Conservation (phyloP, 345 rosid species). For the Salix arbutifolia region DNA sequence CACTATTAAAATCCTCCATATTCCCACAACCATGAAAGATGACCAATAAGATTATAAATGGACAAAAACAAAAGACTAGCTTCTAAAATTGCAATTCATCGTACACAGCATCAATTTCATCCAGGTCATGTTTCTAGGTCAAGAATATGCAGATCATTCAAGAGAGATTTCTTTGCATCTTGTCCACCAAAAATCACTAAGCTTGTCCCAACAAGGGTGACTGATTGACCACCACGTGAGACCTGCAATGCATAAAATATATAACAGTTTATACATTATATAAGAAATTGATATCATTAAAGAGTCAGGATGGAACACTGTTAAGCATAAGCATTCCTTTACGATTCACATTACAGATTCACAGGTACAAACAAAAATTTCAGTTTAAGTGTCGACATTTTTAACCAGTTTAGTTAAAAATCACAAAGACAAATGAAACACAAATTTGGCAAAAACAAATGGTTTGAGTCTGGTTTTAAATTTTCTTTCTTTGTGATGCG, state of each 20-base stretch:
- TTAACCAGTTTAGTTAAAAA: not conserved
- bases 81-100: constrained; percentile 23
- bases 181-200: constrained; percentile 97
- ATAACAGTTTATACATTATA: constrained; percentile 2
- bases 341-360: not conserved
- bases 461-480: not conserved
- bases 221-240: constrained; percentile 98
- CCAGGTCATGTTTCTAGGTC: constrained; percentile 99
- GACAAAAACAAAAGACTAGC: constrained; percentile 8
- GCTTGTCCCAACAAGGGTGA: constrained; percentile 74
- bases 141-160: constrained; percentile 93
- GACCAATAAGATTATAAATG: constrained; percentile 1
- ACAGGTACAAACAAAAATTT: not conserved
- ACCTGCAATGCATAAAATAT: constrained; percentile 47
- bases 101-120: constrained; percentile 93
- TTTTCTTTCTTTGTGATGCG: not conserved
- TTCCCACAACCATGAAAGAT: constrained; percentile 14
- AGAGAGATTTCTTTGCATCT: constrained; percentile 81
- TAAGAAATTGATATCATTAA: not conserved
- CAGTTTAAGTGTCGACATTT: not conserved
- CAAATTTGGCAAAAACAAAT: not conserved
- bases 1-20: constrained; percentile 1
- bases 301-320: not conserved
- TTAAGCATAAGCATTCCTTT: not conserved
- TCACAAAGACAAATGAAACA: not conserved